phyloP scores from a whole-genome alignment of 768 basidiomycete species.

The Lactarius hatsudake region DNA sequence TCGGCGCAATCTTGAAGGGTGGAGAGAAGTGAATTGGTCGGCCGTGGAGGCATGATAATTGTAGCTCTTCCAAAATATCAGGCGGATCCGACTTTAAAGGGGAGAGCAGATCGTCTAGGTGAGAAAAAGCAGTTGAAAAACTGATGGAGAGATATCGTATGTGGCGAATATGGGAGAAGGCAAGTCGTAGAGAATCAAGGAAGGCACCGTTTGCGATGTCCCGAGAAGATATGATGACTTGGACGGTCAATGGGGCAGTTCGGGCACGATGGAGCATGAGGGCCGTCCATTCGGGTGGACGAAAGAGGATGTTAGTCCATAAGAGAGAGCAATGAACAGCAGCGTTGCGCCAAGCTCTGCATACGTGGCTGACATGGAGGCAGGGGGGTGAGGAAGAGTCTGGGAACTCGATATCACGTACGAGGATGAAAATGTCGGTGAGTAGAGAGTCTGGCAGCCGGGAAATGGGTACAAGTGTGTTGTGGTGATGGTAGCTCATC shows the following conservation, averaged over 20 bases:
- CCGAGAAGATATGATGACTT: neutral
- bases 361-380: slow-evolving; percentile 23
- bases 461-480: slow-evolving; percentile 16
- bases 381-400: neutral
- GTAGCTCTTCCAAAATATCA: slow-evolving; percentile 17
- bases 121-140: neutral
- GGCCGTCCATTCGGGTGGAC: slow-evolving; percentile 19
- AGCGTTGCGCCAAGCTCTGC: slow-evolving; percentile 24
- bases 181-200: slow-evolving; percentile 11
- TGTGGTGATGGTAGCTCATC: neutral
- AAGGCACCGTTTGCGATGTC: neutral
- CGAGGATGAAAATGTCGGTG: slow-evolving; percentile 23
- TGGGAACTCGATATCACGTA: neutral
- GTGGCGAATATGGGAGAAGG: slow-evolving; percentile 20
- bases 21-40: neutral
- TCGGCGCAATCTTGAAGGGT: slow-evolving; percentile 10
- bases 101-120: slow-evolving; percentile 7
- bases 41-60: neutral
- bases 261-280: slow-evolving; percentile 22
- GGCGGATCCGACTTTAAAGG: neutral
- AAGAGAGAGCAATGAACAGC: slow-evolving; percentile 23
- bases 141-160: slow-evolving; percentile 19
- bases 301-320: slow-evolving; percentile 23
- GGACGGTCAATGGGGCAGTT: slow-evolving; percentile 17
- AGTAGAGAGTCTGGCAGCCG: slow-evolving; percentile 22